Evolutionary conservation across 495 filamentous ascomycete genomes (phyloP), one percentile per base, ranked within the genome.

Genomic region (Hypoxylon rickii): DNA sequence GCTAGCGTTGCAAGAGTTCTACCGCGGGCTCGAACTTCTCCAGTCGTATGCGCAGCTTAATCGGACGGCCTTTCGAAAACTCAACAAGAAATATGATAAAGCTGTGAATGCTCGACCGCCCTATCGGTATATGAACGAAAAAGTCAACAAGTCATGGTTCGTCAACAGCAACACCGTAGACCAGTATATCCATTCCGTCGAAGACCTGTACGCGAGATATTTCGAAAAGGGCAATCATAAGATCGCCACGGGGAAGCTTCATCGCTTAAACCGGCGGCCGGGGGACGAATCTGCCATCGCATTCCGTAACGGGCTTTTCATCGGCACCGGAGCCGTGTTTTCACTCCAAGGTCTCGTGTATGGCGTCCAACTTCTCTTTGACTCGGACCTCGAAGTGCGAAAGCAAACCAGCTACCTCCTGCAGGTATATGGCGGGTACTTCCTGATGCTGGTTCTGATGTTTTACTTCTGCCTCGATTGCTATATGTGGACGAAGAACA

Each of bases 51-150:
- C 90, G 4, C 78, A 92, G 15, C 75, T 96, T 11, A 98, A 98
- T 65, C 80, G 88, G 41, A 94, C 89, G 1, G 95, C 91, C 1
- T 97, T 97, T 54, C 88, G 92, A 6, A 98, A 98, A 69, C 92
- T 98, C 66, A 97, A 94, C 71, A 98, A 98, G 73, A 98, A 98
- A 73, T 97, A 92, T 63, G 92, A 98, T 75, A 97, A 97, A 70
- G 82, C 85, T 4, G 82, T 90, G 44, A 83, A 93, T 56, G 83
- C 90, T 40, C 82, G 86, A 19, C 88, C 89, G 2, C 81, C 87
- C 6, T 79, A 86, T 58, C 80, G 88, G 24, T 97, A 92, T 66
- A 92, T 96, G 89, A 86, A 85, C 7, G 94, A 96, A 56, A 92
- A 90, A 65, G 89, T 97, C 46, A 92, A 92, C 74, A 88, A 88